Percentiles rank a stretch among this genome's conserved stretches.
Evolutionary conservation across 495 filamentous ascomycete species (phyloP).

Genomic region (Poronia punctata): DNA sequence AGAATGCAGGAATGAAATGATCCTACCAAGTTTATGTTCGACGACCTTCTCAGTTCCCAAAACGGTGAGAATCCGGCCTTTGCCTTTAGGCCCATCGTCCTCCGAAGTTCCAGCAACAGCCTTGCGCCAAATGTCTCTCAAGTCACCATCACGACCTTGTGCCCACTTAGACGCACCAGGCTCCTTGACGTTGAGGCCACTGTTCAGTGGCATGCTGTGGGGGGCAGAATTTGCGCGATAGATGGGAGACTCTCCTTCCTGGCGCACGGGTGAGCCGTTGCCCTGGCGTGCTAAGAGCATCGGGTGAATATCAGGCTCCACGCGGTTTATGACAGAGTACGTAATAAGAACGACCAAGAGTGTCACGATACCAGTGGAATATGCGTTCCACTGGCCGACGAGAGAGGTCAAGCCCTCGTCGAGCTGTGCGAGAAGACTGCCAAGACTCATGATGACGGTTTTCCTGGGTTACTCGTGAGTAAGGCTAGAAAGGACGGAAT

Average conservation of each 20-base stretch:
- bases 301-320: slow-evolving; percentile 85
- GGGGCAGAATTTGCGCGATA: slow-evolving; percentile 78
- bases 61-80: slow-evolving; percentile 74
- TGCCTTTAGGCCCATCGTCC: slow-evolving; percentile 50
- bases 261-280: slow-evolving; percentile 66
- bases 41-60: slow-evolving; percentile 65
- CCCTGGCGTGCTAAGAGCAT: slow-evolving; percentile 83
- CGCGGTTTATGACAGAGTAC: slow-evolving; percentile 45
- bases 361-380: slow-evolving; percentile 57
- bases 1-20: neutral
- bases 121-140: slow-evolving; percentile 86
- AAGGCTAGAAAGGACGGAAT: neutral
- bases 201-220: slow-evolving; percentile 71
- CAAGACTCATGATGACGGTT: slow-evolving; percentile 41
- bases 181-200: slow-evolving; percentile 80
- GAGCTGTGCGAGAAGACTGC: slow-evolving; percentile 50
- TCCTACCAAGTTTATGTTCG: slow-evolving; percentile 57
- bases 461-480: no score
- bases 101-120: slow-evolving; percentile 58
- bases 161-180: slow-evolving; percentile 75
- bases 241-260: slow-evolving; percentile 74
- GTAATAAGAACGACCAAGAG: slow-evolving; percentile 47
- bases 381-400: slow-evolving; percentile 72
- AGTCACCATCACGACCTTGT: slow-evolving; percentile 75
- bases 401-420: slow-evolving; percentile 62